Evolutionary conservation across 495 filamentous ascomycete genomes (phyloP).

Genomic region (Aspergillus campestris): DNA sequence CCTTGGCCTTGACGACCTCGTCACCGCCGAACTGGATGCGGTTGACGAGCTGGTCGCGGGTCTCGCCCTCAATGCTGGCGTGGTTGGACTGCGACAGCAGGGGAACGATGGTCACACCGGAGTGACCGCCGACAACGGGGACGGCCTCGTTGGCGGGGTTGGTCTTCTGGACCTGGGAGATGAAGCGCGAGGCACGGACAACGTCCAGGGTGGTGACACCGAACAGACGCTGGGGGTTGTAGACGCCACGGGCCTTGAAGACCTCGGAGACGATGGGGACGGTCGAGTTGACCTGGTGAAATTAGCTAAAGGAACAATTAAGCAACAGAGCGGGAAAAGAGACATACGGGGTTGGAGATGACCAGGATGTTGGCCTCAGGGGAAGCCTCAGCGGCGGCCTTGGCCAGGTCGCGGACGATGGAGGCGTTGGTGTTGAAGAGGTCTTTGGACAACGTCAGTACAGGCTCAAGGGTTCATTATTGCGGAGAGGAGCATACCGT

Average conservation of each 20-base stretch:
- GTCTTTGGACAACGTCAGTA: slow-evolving; percentile 38
- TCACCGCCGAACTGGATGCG: slow-evolving; percentile 99
- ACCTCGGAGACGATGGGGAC: slow-evolving; percentile 96
- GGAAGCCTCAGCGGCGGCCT: slow-evolving; percentile 80
- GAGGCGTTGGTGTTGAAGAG: slow-evolving; percentile 99
- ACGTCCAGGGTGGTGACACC: slow-evolving; percentile 99
- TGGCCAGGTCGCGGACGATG: slow-evolving; percentile 96
- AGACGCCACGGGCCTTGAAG: slow-evolving; percentile 87
- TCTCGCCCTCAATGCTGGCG: slow-evolving; percentile 66
- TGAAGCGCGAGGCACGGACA: slow-evolving; percentile 95
- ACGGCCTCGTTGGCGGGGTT: slow-evolving; percentile 90
- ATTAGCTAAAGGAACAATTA: background rate
- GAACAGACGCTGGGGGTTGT: slow-evolving; percentile 98
- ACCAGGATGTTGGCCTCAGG: slow-evolving; percentile 94
- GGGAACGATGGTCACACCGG: slow-evolving; percentile 94
- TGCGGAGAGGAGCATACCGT: slow-evolving; percentile 43
- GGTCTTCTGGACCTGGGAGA: slow-evolving; percentile 81
- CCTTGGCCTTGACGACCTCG: slow-evolving; percentile 99
- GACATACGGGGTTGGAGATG: slow-evolving; percentile 85
- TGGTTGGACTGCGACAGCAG: slow-evolving; percentile 92
- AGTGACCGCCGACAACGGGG: slow-evolving; percentile 94
- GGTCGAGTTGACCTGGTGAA: slow-evolving; percentile 74
- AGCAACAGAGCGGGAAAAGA: background rate
- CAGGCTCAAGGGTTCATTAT: background rate
- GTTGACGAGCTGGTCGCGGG: slow-evolving; percentile 70